These are phyloP conservation scores for Blastomyces silverae DNA, from an alignment of 2,329 filamentous ascomycete species.

Conservation along the genomic window DNA sequence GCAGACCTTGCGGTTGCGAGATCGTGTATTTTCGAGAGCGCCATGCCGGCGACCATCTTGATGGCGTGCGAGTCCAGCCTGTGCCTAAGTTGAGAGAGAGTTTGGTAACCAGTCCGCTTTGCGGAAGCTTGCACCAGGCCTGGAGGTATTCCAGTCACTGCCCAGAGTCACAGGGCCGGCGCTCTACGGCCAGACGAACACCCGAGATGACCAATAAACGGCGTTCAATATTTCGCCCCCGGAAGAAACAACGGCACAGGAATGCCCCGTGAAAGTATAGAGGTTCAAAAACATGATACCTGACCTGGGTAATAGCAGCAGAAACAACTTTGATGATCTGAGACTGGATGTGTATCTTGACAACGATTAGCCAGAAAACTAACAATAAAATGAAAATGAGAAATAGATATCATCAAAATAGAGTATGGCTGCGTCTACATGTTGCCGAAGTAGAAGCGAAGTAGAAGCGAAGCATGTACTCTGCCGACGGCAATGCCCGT, in stretches of 20 bases:
- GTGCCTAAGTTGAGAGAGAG: not conserved
- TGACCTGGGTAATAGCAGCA: not conserved
- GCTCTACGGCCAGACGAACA: not conserved
- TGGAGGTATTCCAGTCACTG: not conserved
- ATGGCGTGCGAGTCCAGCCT: no score
- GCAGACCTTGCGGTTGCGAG: not conserved
- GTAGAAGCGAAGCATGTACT: not conserved
- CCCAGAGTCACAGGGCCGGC: not conserved
- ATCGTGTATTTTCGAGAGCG: not conserved
- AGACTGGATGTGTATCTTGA: not conserved
- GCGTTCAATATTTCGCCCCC: not conserved
- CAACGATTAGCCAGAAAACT: not conserved
- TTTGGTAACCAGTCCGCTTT: not conserved
- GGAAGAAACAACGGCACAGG: not conserved
- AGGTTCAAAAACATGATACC: not conserved
- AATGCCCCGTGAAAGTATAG: not conserved
- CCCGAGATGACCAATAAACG: constrained; percentile 1
- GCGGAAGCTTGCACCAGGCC: not conserved
- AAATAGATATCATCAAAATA: not conserved
- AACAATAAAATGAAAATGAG: not conserved
- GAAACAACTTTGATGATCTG: not conserved
- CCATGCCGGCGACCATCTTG: not conserved
- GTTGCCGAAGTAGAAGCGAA: not conserved
- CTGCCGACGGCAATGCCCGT: not conserved
- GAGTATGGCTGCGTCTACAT: not conserved